These are phyloP conservation scores for Sistotremastrum suecicum DNA, from an alignment of 768 basidiomycete species.

Conservation along the genomic window DNA sequence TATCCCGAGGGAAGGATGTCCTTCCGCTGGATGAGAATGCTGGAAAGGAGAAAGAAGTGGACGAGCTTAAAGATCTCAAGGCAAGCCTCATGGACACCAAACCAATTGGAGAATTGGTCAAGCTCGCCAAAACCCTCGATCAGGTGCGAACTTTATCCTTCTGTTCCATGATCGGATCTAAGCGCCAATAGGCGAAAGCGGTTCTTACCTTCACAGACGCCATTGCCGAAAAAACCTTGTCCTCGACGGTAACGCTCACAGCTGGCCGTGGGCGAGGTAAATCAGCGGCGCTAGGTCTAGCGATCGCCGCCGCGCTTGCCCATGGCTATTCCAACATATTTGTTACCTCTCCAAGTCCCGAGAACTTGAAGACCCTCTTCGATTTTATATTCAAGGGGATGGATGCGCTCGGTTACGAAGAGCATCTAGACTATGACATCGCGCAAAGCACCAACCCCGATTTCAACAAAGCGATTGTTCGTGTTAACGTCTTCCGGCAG, in stretches of 20 bases:
- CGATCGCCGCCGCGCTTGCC: conserved; percentile 82
- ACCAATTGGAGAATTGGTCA: conserved; percentile 78
- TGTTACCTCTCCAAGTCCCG: conserved; percentile 93
- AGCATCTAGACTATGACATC: conserved; percentile 96
- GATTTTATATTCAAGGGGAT: conserved; percentile 96
- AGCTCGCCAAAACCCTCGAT: conserved; percentile 82
- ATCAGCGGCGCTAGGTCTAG: conserved; percentile 89
- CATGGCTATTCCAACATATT: conserved; percentile 97
- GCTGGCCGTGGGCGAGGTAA: conserved; percentile 94
- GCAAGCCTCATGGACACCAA: conserved; percentile 68
- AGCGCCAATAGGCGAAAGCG: conserved; percentile 43
- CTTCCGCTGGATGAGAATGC: conserved; percentile 38
- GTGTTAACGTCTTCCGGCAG: conserved; percentile 85
- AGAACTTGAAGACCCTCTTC: conserved; percentile 96
- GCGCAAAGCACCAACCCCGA: conserved; percentile 90
- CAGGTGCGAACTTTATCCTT: conserved; percentile 36
- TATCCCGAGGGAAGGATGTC: conserved; percentile 92
- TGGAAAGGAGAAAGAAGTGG: conserved; percentile 37
- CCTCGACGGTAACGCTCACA: conserved; percentile 89
- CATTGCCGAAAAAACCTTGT: conserved; percentile 83
- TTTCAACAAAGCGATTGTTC: conserved; percentile 87
- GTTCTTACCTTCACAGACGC: conserved; percentile 91
- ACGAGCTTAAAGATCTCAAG: conserved; percentile 66
- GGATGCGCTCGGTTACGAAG: conserved; percentile 89
- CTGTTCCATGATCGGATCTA: not conserved